These are phyloP conservation scores for Entomortierella chlamydospora DNA, from an alignment of 192 early-diverging fungal genomes.

Conservation along the genomic window DNA sequence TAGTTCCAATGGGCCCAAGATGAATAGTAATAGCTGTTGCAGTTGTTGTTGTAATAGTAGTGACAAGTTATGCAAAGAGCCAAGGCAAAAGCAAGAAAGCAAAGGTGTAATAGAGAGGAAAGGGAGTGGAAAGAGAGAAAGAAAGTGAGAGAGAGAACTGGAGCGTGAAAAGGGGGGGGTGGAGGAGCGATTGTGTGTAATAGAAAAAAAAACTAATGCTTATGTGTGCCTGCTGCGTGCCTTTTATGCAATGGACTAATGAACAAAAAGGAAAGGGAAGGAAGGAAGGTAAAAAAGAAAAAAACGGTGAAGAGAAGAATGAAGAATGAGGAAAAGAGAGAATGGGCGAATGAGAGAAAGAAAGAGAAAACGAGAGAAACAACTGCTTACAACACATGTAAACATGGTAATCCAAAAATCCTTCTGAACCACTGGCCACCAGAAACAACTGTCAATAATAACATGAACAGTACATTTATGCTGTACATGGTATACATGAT, in stretches of 20 bases:
- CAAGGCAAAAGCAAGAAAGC: background rate
- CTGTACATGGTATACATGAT: too few species aligned
- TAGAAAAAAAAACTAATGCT: too few species aligned
- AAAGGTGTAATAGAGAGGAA: background rate
- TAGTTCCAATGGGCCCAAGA: too few species aligned
- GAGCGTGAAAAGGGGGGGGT: background rate
- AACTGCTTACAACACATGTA: background rate
- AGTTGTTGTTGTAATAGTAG: too few species aligned
- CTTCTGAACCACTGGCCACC: too few species aligned
- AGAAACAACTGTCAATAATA: too few species aligned
- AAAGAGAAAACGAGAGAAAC: background rate
- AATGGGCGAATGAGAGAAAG: background rate
- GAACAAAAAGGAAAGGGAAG: background rate
- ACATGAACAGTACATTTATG: too few species aligned
- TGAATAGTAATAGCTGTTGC: too few species aligned
- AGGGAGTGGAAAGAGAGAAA: background rate
- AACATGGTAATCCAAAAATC: too few species aligned
- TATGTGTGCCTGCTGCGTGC: too few species aligned
- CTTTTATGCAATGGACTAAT: too few species aligned
- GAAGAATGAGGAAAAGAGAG: too few species aligned
- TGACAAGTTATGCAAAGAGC: background rate
- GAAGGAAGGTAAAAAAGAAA: background rate
- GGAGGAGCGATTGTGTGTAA: background rate
- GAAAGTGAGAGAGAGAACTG: background rate
- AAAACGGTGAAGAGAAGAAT: background rate